A percentile compares a stretch with the other conserved stretches of the same genome.
Evolutionary conservation across 495 filamentous ascomycete genomes (phyloP).

Genomic region (Glutinoglossum americanum): DNA sequence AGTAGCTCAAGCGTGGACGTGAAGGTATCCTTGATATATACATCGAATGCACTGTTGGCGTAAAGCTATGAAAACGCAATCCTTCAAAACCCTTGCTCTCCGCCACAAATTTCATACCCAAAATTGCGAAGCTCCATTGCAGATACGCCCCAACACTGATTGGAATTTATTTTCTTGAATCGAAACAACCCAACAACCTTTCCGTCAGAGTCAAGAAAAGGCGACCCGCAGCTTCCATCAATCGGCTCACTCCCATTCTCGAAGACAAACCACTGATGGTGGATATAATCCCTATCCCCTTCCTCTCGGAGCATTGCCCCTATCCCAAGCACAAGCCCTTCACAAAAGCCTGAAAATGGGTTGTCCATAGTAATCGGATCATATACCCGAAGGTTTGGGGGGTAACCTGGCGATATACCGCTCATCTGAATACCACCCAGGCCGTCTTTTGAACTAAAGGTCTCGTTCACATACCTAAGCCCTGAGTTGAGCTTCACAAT

Average conservation of each 20-base stretch:
- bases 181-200: conserved; percentile 4
- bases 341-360: conserved; percentile 5
- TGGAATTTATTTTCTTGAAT: conserved; percentile 2
- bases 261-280: conserved; percentile 3
- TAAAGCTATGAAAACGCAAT: background rate
- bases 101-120: conserved; percentile 5
- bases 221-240: conserved; percentile 5
- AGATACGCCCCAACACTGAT: background rate
- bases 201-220: conserved; percentile 1
- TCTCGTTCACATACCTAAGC: conserved; percentile 3
- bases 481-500: conserved; percentile 2
- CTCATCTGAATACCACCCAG: background rate
- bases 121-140: conserved; percentile 2
- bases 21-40: conserved; percentile 5
- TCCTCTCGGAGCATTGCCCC: background rate
- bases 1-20: conserved; percentile 11
- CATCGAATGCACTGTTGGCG: too few species aligned
- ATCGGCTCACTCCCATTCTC: background rate
- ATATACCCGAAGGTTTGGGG: conserved; percentile 2
- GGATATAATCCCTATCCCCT: background rate
- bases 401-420: conserved; percentile 1
- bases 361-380: conserved; percentile 5
- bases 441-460: conserved; percentile 1
- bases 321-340: background rate
- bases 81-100: background rate